Conservation (phyloP, 805 yeast genomes). For the Candida nanaspora region DNA sequence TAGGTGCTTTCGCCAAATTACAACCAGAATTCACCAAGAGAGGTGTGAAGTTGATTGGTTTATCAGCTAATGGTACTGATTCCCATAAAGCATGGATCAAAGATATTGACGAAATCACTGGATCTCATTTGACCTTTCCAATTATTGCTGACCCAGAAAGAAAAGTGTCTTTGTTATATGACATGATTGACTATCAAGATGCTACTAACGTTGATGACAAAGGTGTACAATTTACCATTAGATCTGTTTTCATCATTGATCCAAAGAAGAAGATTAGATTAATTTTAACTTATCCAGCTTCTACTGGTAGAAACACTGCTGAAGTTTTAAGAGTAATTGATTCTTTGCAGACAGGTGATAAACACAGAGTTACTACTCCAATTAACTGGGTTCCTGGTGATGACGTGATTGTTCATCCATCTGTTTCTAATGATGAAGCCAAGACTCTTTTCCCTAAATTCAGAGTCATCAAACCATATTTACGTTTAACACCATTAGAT, state of each 20-base stretch:
- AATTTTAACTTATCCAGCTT: slow-evolving; percentile 62
- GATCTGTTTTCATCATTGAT: slow-evolving; percentile 68
- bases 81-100: slow-evolving; percentile 64
- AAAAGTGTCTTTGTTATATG: slow-evolving; percentile 53
- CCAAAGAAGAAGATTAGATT: slow-evolving; percentile 57
- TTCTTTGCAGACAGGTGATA: slow-evolving; percentile 60
- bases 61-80: slow-evolving; percentile 56
- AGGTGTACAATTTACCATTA: slow-evolving; percentile 59
- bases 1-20: slow-evolving; percentile 68
- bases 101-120: slow-evolving; percentile 64
- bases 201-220: slow-evolving; percentile 58
- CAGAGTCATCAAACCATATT: slow-evolving; percentile 54
- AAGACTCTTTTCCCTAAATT: slow-evolving; percentile 54
- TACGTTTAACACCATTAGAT: slow-evolving; percentile 44
- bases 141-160: slow-evolving; percentile 61
- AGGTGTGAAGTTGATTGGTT: slow-evolving; percentile 59
- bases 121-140: slow-evolving; percentile 52
- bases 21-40: slow-evolving; percentile 63
- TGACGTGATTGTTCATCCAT: slow-evolving; percentile 67
- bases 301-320: slow-evolving; percentile 71
- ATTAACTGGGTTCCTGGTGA: slow-evolving; percentile 65
- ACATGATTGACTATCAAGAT: slow-evolving; percentile 68
- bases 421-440: slow-evolving; percentile 54
- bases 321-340: slow-evolving; percentile 66
- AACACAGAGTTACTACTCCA: slow-evolving; percentile 59